Evolutionary conservation across 2,329 filamentous ascomycete genomes (phyloP), one percentile per base, ranked within the genome.

Genomic region (Ustulina deusta): DNA sequence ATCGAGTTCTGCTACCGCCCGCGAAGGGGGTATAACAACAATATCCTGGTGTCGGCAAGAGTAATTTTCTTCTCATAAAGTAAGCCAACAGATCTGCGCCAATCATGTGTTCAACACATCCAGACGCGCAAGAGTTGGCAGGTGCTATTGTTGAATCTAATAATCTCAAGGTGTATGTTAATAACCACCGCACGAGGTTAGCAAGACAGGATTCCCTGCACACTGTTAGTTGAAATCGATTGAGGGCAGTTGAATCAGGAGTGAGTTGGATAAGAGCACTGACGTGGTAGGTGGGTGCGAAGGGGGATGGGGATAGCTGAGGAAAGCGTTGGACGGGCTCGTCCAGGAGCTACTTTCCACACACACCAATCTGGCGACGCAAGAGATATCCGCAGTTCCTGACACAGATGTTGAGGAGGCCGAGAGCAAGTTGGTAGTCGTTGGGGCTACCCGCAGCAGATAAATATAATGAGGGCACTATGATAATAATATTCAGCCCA

Each of bases 1-100:
- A 84, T 83, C 13, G 42, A 72, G 67, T 15, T 40, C 20, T 44
- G 25, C 4, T 42, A 55, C 25, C 27, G n/a, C 25, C 48, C 17
- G 32, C 48, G 17, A 32, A 34, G n/a, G 38, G 36, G 3, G 48
- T 20, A 25, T 25, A 13, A 20, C 20, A 38, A 20, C 22, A 20
- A 13, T 56, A 27, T 58, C 17, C 34, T 22, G 6, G 20, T 32
- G 25, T 58, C 32, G 10, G 25, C 32, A 34, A 49, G 46, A 44
- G 54, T 29, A 27, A 15, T 13, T 38, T 38, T 15, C 15, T n/a
- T n/a, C 13, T 32, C n/a, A n/a, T 3, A 32, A 29, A n/a, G 15
- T 13, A 7, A 32, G 15, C 34, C 27, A 13, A 17, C 11, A 6
- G 17, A 32, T 32, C 7, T 9, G 15, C 9, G 15, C 9, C 48